Percentiles rank a stretch among this genome's conserved stretches.
phyloP scores from a whole-genome alignment of 805 yeast genomes.

The Candida boidinii region DNA sequence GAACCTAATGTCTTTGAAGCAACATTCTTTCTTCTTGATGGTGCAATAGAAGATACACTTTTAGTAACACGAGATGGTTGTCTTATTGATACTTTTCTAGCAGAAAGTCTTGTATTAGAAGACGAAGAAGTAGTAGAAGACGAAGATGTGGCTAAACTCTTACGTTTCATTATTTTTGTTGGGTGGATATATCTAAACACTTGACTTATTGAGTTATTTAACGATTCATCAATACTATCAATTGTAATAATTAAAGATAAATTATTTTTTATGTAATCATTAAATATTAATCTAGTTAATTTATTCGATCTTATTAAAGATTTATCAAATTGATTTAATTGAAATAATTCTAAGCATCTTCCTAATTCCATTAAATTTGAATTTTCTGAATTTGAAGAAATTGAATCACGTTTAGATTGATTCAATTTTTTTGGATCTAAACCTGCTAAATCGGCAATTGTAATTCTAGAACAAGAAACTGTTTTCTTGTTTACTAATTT shows the following conservation, averaged over 20 bases:
- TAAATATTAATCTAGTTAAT: constrained; percentile 38
- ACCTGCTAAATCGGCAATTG: constrained; percentile 44
- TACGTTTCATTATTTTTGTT: constrained; percentile 13
- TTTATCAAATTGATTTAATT: constrained; percentile 27
- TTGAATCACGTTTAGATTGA: constrained; percentile 33
- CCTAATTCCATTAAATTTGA: constrained; percentile 42
- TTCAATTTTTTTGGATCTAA: constrained; percentile 41
- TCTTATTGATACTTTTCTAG: neutral
- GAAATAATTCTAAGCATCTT: constrained; percentile 34
- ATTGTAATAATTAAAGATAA: constrained; percentile 24
- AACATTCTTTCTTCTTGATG: neutral
- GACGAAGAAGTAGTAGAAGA: constrained; percentile 5
- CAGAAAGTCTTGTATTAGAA: neutral
- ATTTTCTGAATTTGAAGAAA: constrained; percentile 41
- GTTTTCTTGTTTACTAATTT: constrained; percentile 13
- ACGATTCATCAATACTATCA: constrained; percentile 30
- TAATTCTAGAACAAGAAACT: constrained; percentile 28
- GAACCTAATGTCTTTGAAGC: constrained; percentile 5
- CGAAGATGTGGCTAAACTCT: constrained; percentile 13
- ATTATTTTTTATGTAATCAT: constrained; percentile 29
- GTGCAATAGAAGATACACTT: constrained; percentile 4
- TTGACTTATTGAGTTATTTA: constrained; percentile 15
- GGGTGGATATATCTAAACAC: constrained; percentile 23
- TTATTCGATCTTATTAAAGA: constrained; percentile 39
- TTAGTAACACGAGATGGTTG: neutral